Percentiles rank a stretch among this genome's conserved stretches.
Conservation (phyloP, 2,329 filamentous ascomycete species). For the Magnaporthiopsis incrustans region DNA sequence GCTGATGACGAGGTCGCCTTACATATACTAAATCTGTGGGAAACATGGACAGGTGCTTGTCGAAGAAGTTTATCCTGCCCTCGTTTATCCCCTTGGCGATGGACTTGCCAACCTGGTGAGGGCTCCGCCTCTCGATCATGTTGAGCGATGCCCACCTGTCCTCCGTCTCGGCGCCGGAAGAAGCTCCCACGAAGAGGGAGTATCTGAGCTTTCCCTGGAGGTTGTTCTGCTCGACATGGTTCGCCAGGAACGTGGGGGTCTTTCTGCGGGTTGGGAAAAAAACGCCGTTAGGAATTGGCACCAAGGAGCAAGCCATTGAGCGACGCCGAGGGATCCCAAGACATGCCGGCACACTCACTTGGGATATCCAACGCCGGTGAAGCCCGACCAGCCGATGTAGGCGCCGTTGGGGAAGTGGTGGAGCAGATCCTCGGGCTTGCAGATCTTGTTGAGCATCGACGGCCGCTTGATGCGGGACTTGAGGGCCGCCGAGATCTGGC, state of each 20-base stretch:
- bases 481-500: conserved; percentile 56
- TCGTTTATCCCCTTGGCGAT: conserved; percentile 88
- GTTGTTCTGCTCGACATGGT: conserved; percentile 81
- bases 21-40: conserved; percentile 73
- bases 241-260: conserved; percentile 74
- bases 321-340: background rate
- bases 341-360: conserved; percentile 49
- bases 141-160: conserved; percentile 83
- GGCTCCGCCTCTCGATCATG: conserved; percentile 81
- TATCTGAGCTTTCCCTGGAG: conserved; percentile 80
- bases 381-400: conserved; percentile 89
- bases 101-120: conserved; percentile 84
- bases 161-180: conserved; percentile 81
- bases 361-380: conserved; percentile 83
- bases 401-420: conserved; percentile 73
- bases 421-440: conserved; percentile 70
- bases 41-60: conserved; percentile 92
- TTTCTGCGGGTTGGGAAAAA: conserved; percentile 47
- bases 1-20: conserved; percentile 28
- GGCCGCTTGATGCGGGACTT: conserved; percentile 68
- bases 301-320: background rate
- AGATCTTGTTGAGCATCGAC: conserved; percentile 72
- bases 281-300: background rate
- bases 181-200: conserved; percentile 83
- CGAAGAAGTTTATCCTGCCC: conserved; percentile 84